Percentiles rank a stretch among this genome's conserved stretches.
Conservation (phyloP, 2,329 filamentous ascomycete genomes). For the Ustulina deusta region DNA sequence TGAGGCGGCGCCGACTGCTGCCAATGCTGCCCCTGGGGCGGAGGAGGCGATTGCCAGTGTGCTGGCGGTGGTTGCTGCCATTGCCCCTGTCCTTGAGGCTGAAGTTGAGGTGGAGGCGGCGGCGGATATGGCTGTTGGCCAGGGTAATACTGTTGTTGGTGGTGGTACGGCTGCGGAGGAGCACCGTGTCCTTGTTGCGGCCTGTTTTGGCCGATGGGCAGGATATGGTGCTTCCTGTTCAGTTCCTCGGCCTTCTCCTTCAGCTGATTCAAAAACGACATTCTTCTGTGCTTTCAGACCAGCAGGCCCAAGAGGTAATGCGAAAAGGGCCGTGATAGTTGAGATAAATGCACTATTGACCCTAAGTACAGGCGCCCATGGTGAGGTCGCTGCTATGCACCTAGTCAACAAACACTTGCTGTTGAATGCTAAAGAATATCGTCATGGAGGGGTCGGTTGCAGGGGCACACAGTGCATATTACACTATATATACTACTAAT, state of each 20-base stretch:
- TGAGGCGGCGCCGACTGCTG: slow-evolving; percentile 30
- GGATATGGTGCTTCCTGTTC: slow-evolving; percentile 48
- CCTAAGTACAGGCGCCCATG: too few relatives aligned
- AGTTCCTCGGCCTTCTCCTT: slow-evolving; percentile 56
- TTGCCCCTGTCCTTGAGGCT: slow-evolving; percentile 35
- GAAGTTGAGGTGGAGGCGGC: slow-evolving; percentile 30
- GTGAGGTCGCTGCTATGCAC: neutral
- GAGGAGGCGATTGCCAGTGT: slow-evolving; percentile 30
- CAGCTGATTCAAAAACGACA: slow-evolving; percentile 53
- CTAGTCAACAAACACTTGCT: neutral
- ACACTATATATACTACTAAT: neutral
- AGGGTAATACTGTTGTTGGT: slow-evolving; percentile 42
- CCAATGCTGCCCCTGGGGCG: slow-evolving; percentile 15
- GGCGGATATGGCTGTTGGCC: slow-evolving; percentile 41
- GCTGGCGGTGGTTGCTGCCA: slow-evolving; percentile 33
- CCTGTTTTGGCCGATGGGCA: slow-evolving; percentile 43
- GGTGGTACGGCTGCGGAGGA: slow-evolving; percentile 20
- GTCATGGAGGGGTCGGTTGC: slow-evolving; percentile 5
- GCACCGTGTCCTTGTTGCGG: slow-evolving; percentile 39
- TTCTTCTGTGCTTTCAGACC: slow-evolving; percentile 20
- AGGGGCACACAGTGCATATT: neutral
- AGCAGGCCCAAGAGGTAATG: neutral
- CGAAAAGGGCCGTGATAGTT: neutral
- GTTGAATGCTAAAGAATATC: neutral
- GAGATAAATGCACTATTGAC: neutral